These are phyloP conservation scores for Astrephomene gubernaculifera DNA, from an alignment of 139 green algal species.

Conservation along the genomic window DNA sequence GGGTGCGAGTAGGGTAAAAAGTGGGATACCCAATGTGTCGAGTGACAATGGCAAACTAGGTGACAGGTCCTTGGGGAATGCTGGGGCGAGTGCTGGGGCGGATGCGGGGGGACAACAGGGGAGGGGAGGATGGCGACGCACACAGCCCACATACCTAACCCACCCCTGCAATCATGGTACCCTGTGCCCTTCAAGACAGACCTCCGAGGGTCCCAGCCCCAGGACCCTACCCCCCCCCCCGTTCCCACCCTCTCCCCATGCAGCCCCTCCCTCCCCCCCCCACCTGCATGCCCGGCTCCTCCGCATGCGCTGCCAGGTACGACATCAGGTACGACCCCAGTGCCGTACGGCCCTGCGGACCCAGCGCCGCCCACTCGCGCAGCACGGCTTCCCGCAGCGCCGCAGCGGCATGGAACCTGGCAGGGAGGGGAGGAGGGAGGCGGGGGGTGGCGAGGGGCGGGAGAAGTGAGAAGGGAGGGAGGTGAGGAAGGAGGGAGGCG, in stretches of 20 bases:
- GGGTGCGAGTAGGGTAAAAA: not conserved
- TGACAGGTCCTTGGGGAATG: too few species aligned
- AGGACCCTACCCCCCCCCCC: not conserved
- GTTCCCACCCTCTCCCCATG: not conserved
- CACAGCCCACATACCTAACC: not conserved
- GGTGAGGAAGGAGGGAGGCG: too few species aligned
- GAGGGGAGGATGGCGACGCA: not conserved
- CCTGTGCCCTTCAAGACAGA: not conserved
- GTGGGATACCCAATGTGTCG: not conserved
- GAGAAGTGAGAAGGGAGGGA: too few species aligned
- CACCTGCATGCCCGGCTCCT: constrained; percentile 21
- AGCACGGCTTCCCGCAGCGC: constrained; percentile 72
- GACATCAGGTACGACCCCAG: constrained; percentile 70
- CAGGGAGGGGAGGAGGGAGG: not conserved
- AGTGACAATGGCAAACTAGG: not conserved
- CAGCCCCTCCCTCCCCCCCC: not conserved
- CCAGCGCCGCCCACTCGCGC: constrained; percentile 65
- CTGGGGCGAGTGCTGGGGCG: too few species aligned
- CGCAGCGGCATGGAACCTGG: constrained; percentile 73
- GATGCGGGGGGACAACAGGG: not conserved
- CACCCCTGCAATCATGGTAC: not conserved
- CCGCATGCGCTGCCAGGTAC: constrained; percentile 46
- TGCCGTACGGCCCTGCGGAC: constrained; percentile 8
- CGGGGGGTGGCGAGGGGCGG: too few species aligned
- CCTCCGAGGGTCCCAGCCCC: too few species aligned